Evolutionary conservation across 2,329 filamentous ascomycete genomes (phyloP).

Genomic region (Pseudophaeomoniella oleicola): DNA sequence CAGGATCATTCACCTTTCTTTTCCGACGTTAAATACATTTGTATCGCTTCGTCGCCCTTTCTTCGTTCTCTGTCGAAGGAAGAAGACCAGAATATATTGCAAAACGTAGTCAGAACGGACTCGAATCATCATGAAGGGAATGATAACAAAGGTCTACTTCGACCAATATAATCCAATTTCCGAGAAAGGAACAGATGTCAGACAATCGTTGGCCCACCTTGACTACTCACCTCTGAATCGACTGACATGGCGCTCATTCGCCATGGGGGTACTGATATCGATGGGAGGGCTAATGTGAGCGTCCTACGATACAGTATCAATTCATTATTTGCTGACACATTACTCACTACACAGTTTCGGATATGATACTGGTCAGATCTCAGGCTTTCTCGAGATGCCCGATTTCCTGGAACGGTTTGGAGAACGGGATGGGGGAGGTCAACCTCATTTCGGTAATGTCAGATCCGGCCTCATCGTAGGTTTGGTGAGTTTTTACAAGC

Average conservation of each 20-base stretch:
- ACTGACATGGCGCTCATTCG: slow-evolving; percentile 26
- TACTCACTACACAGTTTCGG: slow-evolving; percentile 22
- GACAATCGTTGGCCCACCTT: too few relatives aligned
- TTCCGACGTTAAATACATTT: too few relatives aligned
- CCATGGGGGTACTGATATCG: slow-evolving; percentile 29
- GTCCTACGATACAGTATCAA: too few relatives aligned
- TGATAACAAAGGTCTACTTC: too few relatives aligned
- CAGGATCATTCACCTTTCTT: too few relatives aligned
- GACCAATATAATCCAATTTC: too few relatives aligned
- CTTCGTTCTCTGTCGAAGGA: too few relatives aligned
- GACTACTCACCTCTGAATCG: slow-evolving; percentile 26
- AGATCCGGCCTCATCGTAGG: slow-evolving; percentile 30
- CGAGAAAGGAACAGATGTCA: slow-evolving; percentile 8
- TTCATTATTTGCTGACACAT: too few relatives aligned
- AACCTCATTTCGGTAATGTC: slow-evolving; percentile 21
- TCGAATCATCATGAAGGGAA: too few relatives aligned
- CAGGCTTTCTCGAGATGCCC: slow-evolving; percentile 30
- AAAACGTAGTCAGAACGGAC: too few relatives aligned
- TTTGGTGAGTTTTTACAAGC: slow-evolving; percentile 25
- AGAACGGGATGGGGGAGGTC: slow-evolving; percentile 15
- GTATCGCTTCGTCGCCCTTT: too few relatives aligned
- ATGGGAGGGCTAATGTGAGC: slow-evolving; percentile 29
- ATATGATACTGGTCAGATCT: slow-evolving; percentile 25
- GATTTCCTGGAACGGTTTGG: slow-evolving; percentile 28
- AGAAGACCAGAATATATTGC: too few relatives aligned